Evolutionary conservation across 768 basidiomycete genomes (phyloP), one percentile per base, ranked within the genome.

Genomic region (Lanmaoa pseudosensibilis): DNA sequence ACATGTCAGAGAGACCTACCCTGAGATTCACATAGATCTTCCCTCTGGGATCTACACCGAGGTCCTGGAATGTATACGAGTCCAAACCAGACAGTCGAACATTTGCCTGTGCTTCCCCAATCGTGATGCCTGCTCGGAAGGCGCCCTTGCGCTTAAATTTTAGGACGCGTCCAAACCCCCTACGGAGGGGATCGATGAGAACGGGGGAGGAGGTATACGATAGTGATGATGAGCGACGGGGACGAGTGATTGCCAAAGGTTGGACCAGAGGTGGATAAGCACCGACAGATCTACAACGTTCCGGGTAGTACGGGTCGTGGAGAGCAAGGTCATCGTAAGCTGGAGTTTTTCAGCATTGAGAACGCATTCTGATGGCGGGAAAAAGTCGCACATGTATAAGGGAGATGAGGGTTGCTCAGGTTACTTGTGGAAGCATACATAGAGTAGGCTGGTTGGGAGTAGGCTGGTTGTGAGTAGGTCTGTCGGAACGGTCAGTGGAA

Each of bases 71-170:
- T 7, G 80, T 77, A 70, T 87, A 88, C n/a, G 76, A 74, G 54
- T 89, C 83, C 56, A 82, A 80, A 21, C 80, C 80, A 2, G 85
- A 84, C 33, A 90, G 74, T 46, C 83, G 69, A 19, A 82, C 78
- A 57, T 81, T 83, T 34, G 83, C 79, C 62, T 88, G 86, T 16
- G 88, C 88, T 69, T 88, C 87, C 19, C 79, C 80, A 19, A 90
- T 78, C 38, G 79, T 83, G 61, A 90, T 80, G 8, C 88, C 88
- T 21, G 82, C 77, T 49, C 79, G 74, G 66, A 87, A 81, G 13
- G 83, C 76, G 12, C 85, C 86, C 75, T 86, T 89, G 68, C 84
- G 82, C 72, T 86, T 88, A 74, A 90, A 90, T 68, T 86, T 88
- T 56, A 90, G 75, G 52, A 82, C 74, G 39, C 78, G 72, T 27